A percentile compares a stretch with the other conserved stretches of the same genome.
Conservation (phyloP, 2,329 filamentous ascomycete species). For the Ceratocystis cacaofunesta region DNA sequence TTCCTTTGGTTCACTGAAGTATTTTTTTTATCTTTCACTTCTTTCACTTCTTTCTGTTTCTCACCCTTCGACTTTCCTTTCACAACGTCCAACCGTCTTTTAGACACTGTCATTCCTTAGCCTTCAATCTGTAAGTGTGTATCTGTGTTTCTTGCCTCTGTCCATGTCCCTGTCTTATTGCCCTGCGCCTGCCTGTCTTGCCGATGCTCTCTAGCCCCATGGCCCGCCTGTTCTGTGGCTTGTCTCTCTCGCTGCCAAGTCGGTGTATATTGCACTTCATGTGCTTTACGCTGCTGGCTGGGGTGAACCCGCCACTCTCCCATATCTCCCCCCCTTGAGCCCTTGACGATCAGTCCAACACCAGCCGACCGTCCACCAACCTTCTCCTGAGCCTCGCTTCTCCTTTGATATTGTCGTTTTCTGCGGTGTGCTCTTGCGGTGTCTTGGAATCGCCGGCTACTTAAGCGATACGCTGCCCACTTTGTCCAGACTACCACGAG, state of each 20-base stretch:
- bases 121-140: conserved; percentile 11
- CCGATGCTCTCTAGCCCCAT: background rate
- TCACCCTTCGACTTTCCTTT: conserved; percentile 5
- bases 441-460: background rate
- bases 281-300: background rate
- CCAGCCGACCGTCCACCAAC: background rate
- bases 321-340: background rate
- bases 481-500: background rate
- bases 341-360: background rate
- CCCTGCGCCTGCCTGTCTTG: background rate
- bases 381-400: background rate
- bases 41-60: conserved; percentile 7
- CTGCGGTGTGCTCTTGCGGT: background rate
- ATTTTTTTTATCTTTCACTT: conserved; percentile 6
- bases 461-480: background rate
- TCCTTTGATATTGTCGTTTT: background rate
- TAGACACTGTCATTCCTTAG: conserved; percentile 14
- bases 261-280: background rate
- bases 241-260: background rate
- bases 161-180: background rate
- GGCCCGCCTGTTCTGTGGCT: background rate
- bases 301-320: background rate
- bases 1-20: conserved; percentile 10
- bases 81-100: background rate
- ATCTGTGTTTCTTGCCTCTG: background rate